Evolutionary conservation across 371 early-diverging fungal species (phyloP).

Genomic region (Mucor piriformis): DNA sequence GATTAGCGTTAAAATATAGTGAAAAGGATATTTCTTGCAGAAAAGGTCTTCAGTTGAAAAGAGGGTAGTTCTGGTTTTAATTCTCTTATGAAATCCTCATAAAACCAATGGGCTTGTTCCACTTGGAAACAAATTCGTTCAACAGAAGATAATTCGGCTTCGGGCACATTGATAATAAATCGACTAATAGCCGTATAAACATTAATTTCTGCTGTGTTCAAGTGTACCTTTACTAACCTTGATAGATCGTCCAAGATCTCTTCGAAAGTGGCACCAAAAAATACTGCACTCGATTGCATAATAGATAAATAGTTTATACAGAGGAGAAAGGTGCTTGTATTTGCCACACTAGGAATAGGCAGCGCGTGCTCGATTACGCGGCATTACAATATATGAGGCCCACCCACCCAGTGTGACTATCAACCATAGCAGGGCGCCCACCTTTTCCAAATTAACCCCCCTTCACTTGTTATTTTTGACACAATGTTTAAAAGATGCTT

Average conservation of each 20-base stretch:
- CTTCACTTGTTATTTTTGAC: too few species aligned
- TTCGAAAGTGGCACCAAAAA: slow-evolving; percentile 70
- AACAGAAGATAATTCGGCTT: slow-evolving; percentile 85
- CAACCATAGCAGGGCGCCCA: too few species aligned
- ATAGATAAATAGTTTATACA: neutral
- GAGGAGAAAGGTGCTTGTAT: neutral
- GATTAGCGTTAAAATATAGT: neutral
- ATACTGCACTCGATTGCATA: slow-evolving; percentile 54
- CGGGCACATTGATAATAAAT: slow-evolving; percentile 97
- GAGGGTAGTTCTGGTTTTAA: slow-evolving; percentile 78
- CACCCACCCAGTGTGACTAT: too few species aligned
- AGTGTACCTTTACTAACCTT: slow-evolving; percentile 53
- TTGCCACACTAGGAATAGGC: too few species aligned
- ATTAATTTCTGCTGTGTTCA: neutral
- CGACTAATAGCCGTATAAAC: slow-evolving; percentile 61
- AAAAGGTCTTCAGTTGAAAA: slow-evolving; percentile 83
- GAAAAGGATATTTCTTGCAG: slow-evolving; percentile 70
- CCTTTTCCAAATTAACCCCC: too few species aligned
- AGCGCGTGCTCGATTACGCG: neutral
- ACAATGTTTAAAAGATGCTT: slow-evolving; percentile 20
- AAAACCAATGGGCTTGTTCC: slow-evolving; percentile 99
- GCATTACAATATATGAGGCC: too few species aligned
- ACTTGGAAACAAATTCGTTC: slow-evolving; percentile 98
- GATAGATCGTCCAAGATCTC: slow-evolving; percentile 86
- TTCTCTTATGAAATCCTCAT: slow-evolving; percentile 96